Evolutionary conservation across 345 rosid species (phyloP), one percentile per base, ranked within the genome.

Genomic region (Raphanus raphanistrum): DNA sequence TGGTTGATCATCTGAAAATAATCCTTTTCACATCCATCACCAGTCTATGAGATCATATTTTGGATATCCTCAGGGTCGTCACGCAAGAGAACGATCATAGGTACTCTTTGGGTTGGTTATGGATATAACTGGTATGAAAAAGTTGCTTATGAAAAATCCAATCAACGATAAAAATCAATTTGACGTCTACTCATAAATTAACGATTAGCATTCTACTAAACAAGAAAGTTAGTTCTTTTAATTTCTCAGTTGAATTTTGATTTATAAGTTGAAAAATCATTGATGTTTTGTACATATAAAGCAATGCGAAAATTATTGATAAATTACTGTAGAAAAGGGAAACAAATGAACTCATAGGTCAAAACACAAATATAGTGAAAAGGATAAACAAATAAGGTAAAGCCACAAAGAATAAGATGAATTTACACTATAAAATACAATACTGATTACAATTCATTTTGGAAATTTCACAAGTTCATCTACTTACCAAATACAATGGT

Each of bases 1-100:
- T 87, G 84, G 55, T 86, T 82, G 63, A 80, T 69, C 69, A 85
- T 87, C 27, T 86, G 86, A 60, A 90, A 90, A 82, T 87, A 90
- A 0, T 92, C 90, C 0, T 76, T 78, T 70, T 70, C 78, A 85
- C 91, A 88, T 0, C 92, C 90, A 6, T 82, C 61, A 10, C 88
- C 79, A 2, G 88, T 83, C 70, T 88, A 81, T 0, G 77, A 61
- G 26, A 84, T 81, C 17, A 85, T 73, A 5, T 72, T 69, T 17
- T 81, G 54, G n/a, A 74, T 10, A 26, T 58, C 32, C 28, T 55
- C n/a, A 2, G 74, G 65, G 38, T 74, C 25, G 1, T 58, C 36
- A 29, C 63, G 41, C 0, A 86, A 79, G 64, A 88, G 86, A 68
- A 86, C 84, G 70, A 88, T 84, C 5, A 88, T 48, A 0, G 88